Evolutionary conservation across 257 asterid genomes (phyloP).

Genomic region (Hygrophila difformis): DNA sequence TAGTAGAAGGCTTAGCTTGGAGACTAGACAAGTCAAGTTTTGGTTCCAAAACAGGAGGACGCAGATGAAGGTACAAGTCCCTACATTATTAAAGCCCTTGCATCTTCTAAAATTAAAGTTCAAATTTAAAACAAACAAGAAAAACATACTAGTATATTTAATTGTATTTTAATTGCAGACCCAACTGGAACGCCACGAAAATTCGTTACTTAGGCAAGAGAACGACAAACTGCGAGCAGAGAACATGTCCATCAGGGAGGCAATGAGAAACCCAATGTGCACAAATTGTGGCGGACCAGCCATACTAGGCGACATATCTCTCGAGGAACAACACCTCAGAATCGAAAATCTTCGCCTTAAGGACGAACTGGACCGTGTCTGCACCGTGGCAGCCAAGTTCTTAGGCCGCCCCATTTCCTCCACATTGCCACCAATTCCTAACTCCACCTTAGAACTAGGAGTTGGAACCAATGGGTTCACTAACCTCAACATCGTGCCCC

Average conservation of each 20-base stretch:
- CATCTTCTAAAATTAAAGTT: too few species aligned
- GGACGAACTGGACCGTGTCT: conserved; percentile 49
- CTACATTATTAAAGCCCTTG: too few species aligned
- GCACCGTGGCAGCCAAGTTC: conserved; percentile 37
- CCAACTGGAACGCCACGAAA: conserved; percentile 53
- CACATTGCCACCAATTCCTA: conserved; percentile 23
- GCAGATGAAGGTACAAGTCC: conserved; percentile 43
- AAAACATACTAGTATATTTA: too few species aligned
- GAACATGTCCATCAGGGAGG: conserved; percentile 44
- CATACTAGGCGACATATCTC: conserved; percentile 43
- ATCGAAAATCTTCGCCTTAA: conserved; percentile 48
- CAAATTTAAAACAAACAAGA: too few species aligned
- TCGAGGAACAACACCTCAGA: conserved; percentile 49
- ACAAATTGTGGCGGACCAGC: conserved; percentile 55
- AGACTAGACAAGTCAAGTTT: conserved; percentile 54
- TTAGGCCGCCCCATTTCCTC: conserved; percentile 38
- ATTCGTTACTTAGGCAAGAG: conserved; percentile 44
- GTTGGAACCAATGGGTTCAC: conserved; percentile 60
- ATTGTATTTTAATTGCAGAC: conserved; percentile 22
- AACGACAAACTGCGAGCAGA: conserved; percentile 54
- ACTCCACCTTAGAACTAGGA: conserved; percentile 65
- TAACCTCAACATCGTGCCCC: conserved; percentile 20
- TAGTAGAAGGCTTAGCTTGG: conserved; percentile 43
- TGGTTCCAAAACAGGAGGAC: conserved; percentile 66
- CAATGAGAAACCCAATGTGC: conserved; percentile 50